phyloP scores from a whole-genome alignment of 192 early-diverging fungal genomes.

The Helicostylum pulchrum region DNA sequence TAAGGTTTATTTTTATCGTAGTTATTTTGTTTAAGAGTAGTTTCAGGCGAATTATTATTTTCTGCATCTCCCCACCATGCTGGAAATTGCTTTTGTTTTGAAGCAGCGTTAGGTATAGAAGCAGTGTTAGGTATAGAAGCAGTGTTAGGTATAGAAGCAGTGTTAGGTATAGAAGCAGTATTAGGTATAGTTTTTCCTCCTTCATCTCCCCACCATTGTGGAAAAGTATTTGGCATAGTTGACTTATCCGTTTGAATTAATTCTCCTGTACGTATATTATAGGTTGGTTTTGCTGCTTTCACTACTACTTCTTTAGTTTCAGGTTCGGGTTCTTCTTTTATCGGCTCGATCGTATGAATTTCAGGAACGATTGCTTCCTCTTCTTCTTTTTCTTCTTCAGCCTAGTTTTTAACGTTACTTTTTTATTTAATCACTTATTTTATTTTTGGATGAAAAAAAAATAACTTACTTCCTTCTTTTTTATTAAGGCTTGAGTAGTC shows the following conservation, averaged over 20 bases:
- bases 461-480: slow-evolving; percentile 7
- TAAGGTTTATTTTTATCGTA: too few species aligned
- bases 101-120: too few species aligned
- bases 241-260: not conserved
- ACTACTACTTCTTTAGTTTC: not conserved
- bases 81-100: slow-evolving; percentile 1
- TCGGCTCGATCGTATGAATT: slow-evolving; percentile 4
- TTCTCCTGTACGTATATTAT: not conserved
- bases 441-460: not conserved
- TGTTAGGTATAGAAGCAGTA: too few species aligned
- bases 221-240: slow-evolving; percentile 22
- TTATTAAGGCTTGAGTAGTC: not conserved
- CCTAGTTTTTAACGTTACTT: not conserved
- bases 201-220: slow-evolving; percentile 32
- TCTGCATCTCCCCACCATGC: slow-evolving; percentile 31
- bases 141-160: too few species aligned
- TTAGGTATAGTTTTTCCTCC: slow-evolving; percentile 2
- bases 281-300: not conserved
- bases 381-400: not conserved
- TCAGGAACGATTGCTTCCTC: slow-evolving; percentile 4
- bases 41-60: not conserved
- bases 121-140: too few species aligned
- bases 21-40: not conserved
- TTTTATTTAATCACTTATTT: not conserved
- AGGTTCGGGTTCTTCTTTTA: not conserved